Base-by-base conservation (phyloP, 441 rosid genomes). In the Erysimum pusillum region DNA sequence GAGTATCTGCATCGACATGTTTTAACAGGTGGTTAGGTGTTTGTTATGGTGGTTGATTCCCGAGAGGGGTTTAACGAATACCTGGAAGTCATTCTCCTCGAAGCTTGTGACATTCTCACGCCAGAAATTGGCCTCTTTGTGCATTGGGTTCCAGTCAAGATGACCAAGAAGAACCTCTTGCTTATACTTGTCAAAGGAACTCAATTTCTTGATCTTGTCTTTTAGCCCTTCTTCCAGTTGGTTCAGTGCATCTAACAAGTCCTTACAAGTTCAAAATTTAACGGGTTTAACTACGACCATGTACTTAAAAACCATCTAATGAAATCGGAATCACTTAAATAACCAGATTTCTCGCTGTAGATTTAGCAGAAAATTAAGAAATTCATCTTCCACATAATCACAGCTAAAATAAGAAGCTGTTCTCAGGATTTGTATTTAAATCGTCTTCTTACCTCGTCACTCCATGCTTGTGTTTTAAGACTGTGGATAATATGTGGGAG, bases 1-100 rank as follows among this genome's bases (percentile, higher is more conserved):
- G 60, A 95, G 86, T 81, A 93, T 87, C 99, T 95, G 95, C 48
- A 62, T 25, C 61, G 56, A 51, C 61, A 48, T 69, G 34, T 10
- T 39, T 15, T 36, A 17, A 42, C 75, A 20, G 73, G 36, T 54
- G 34, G 15, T 42, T 14, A 49, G 62, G 15, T 2, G 28, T 57
- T 51, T 18, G 58, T 52, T 15, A 39, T 39, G 25, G 14, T 41
- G 36, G 4, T 10, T 20, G 12, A 20, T 3, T 51, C 14, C 14
- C 31, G 7, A 10, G 13, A 51, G 7, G 4, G 31, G 31, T 51
- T 4, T 9, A 51, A 51, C 9, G 32, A 54, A 2, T 76, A 93
- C 99, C 99, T 91, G 97, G 89, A 96, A 93, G 83, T 96, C 96
- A 75, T 88, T 91, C 80, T 91, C 99, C 85, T 93, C 99, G 67